A percentile compares a stretch with the other conserved stretches of the same genome.
Evolutionary conservation across 192 early-diverging fungal species (phyloP).

Genomic region (Rhizoclosmatium globosum): DNA sequence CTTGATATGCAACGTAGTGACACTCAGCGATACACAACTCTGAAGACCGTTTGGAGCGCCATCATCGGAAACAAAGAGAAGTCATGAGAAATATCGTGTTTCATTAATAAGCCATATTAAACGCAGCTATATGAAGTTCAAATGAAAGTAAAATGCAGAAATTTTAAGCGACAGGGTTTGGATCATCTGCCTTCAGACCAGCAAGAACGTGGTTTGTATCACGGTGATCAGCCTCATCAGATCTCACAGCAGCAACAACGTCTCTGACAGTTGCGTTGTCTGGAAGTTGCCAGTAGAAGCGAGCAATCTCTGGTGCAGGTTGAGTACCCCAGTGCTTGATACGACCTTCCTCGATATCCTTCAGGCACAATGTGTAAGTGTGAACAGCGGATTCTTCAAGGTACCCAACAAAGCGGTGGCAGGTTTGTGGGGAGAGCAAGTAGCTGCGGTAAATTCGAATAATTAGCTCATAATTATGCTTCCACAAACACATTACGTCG

Average conservation of each 20-base stretch:
- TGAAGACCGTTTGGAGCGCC: not conserved
- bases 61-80: not conserved
- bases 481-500: not conserved
- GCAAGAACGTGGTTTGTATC: slow-evolving; percentile 92
- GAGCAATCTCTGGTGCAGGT: slow-evolving; percentile 85
- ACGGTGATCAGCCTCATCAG: slow-evolving; percentile 87
- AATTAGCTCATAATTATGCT: not conserved
- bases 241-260: slow-evolving; percentile 85
- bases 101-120: not conserved
- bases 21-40: not conserved
- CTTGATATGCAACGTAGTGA: not conserved
- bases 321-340: slow-evolving; percentile 70
- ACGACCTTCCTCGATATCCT: slow-evolving; percentile 74
- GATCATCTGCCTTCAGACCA: slow-evolving; percentile 56
- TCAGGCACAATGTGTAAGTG: slow-evolving; percentile 87
- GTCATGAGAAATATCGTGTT: not conserved
- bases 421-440: slow-evolving; percentile 76
- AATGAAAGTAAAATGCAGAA: not conserved
- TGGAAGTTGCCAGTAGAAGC: slow-evolving; percentile 77
- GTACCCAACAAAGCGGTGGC: slow-evolving; percentile 90
- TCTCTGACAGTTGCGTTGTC: slow-evolving; percentile 80
- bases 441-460: slow-evolving; percentile 61
- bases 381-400: slow-evolving; percentile 94
- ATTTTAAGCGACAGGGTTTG: slow-evolving; percentile 39
- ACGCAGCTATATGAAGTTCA: not conserved